Evolutionary conservation across 2,329 filamentous ascomycete genomes (phyloP), one percentile per base, ranked within the genome.

Genomic region (Esteya vermicola): DNA sequence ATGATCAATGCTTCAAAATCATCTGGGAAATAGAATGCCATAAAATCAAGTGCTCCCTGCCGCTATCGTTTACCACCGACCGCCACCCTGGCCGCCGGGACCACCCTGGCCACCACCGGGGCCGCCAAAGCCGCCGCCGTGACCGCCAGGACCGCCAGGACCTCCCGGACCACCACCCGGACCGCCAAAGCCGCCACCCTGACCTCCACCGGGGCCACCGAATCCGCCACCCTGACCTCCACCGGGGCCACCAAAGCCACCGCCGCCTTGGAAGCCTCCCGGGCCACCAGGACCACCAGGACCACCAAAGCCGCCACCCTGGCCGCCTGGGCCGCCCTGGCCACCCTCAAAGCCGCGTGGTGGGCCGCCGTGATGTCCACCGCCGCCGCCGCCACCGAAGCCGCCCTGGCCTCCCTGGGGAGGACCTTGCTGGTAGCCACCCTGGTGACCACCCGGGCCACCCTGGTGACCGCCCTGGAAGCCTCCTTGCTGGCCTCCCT

Each of bases 181-280:
- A 13, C 40, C 40, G 16, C 23, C 28, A 12, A 8, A 19, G 22
- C 41, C 36, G 9, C 36, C 40, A 2, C 8, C 32, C 12, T 33
- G 23, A n/a, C 38, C 38, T 4, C 41, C 41, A 13, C 40, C 40
- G 21, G 28, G 36, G 8, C 40, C 40, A 12, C 33, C 40, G 16
- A 20, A 25, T 31, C 32, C 33, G 26, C 36, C 33, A n/a, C 26
- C 36, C 2, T 20, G 14, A 7, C 25, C 21, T n/a, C 35, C 22
- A 8, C 20, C 25, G 4, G 4, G 22, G 32, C 40, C 40, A 9
- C 26, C 36, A 18, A 12, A 28, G 28, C 30, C 28, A 9, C 10
- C 39, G n/a, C 9, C 27, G 9, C 40, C 40, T 13, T 18, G 20
- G 13, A 12, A 21, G 21, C 41, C 36, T 9, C 36, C 40, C 2